Percentiles rank a stretch among this genome's conserved stretches.
These are phyloP conservation scores for Physcomitrellopsis africana DNA, from an alignment of 225 moss, liverwort and hornwort genomes.

Conservation along the genomic window DNA sequence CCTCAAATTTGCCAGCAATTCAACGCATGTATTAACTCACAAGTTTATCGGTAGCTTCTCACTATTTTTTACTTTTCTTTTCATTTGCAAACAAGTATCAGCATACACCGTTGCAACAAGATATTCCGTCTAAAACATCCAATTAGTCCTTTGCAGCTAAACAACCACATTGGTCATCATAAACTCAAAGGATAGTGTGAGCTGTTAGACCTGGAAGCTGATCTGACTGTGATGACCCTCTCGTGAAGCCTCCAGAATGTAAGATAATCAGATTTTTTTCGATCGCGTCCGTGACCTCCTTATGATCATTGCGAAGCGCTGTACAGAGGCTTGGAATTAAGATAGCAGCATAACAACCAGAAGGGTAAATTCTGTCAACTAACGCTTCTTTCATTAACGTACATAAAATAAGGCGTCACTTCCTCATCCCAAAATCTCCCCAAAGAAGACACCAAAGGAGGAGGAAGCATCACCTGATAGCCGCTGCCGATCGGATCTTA, in stretches of 20 bases:
- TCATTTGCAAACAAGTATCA: neutral
- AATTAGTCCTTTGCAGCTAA: slow-evolving; percentile 15
- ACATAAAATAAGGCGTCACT: neutral
- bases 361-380: neutral
- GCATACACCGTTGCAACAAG: neutral
- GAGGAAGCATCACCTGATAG: slow-evolving; percentile 59
- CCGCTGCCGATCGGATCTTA: slow-evolving; percentile 87
- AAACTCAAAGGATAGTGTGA: slow-evolving; percentile 14
- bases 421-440: neutral
- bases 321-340: slow-evolving; percentile 30
- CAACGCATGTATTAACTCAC: neutral
- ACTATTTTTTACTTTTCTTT: slow-evolving; percentile 11
- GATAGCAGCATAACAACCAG: neutral
- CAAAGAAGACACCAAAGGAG: slow-evolving; percentile 6
- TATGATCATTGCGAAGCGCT: slow-evolving; percentile 93
- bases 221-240: slow-evolving; percentile 68
- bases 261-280: slow-evolving; percentile 83
- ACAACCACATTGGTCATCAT: slow-evolving; percentile 26
- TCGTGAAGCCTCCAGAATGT: slow-evolving; percentile 78
- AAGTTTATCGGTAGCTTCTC: neutral
- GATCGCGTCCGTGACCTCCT: slow-evolving; percentile 72
- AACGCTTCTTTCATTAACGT: neutral
- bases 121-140: slow-evolving; percentile 12
- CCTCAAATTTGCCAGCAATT: slow-evolving; percentile 17
- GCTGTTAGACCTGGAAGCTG: slow-evolving; percentile 65